phyloP scores from a whole-genome alignment of 2,329 filamentous ascomycete genomes.

The Zymoseptoria pseudotritici region DNA sequence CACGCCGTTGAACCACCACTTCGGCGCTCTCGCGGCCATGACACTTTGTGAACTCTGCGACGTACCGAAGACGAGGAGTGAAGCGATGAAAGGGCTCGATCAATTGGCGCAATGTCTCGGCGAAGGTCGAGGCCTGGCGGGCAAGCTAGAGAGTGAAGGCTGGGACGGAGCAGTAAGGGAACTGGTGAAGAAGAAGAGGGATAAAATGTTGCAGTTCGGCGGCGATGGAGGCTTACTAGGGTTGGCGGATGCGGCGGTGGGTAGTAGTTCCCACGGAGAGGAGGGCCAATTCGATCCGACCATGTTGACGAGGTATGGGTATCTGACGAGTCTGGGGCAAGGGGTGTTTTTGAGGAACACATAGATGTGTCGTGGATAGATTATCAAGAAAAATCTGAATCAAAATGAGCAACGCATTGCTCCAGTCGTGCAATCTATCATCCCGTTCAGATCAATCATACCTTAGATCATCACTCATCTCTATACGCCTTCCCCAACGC shows the following conservation, averaged over 20 bases:
- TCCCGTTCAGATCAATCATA: background rate
- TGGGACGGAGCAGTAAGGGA: slow-evolving; percentile 54
- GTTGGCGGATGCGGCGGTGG: slow-evolving; percentile 46
- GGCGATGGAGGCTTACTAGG: slow-evolving; percentile 44
- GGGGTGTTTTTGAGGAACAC: slow-evolving; percentile 23
- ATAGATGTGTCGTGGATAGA: background rate
- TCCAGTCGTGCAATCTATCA: background rate
- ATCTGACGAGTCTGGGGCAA: slow-evolving; percentile 32
- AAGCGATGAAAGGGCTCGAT: slow-evolving; percentile 49
- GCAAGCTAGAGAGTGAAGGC: slow-evolving; percentile 40
- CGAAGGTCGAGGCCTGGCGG: slow-evolving; percentile 35
- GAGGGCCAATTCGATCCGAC: slow-evolving; percentile 30
- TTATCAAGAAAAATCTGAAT: background rate
- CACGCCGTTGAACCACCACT: slow-evolving; percentile 61
- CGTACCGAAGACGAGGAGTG: slow-evolving; percentile 49
- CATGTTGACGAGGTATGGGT: slow-evolving; percentile 33
- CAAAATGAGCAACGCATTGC: background rate
- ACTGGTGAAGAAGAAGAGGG: slow-evolving; percentile 38
- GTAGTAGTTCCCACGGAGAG: slow-evolving; percentile 11
- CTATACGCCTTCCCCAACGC: slow-evolving; percentile 26
- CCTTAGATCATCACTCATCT: slow-evolving; percentile 14
- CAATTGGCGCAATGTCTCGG: slow-evolving; percentile 48
- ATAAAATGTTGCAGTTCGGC: slow-evolving; percentile 36
- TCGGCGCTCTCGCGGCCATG: slow-evolving; percentile 52
- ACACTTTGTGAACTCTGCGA: slow-evolving; percentile 55